Conservation (phyloP, 1,139 yeast genomes). For the Saccharomyces hybrid region DNA sequence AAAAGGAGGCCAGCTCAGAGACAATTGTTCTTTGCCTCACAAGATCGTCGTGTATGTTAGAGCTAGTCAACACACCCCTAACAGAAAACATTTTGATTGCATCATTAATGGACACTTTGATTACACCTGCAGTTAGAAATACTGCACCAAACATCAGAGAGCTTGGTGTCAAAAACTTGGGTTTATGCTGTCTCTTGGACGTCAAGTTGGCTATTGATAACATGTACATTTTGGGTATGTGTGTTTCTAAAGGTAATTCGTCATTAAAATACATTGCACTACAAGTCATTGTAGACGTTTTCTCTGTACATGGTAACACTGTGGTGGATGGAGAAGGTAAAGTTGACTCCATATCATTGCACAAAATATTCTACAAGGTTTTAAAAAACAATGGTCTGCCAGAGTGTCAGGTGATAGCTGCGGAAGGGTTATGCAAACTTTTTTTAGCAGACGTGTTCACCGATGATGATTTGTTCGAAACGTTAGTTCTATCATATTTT, state of each 20-base stretch:
- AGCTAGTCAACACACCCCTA: slow-evolving; percentile 56
- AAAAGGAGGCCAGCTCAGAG: slow-evolving; percentile 32
- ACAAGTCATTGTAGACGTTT: slow-evolving; percentile 66
- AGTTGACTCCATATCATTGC: slow-evolving; percentile 53
- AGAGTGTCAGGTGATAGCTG: slow-evolving; percentile 69
- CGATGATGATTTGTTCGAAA: slow-evolving; percentile 65
- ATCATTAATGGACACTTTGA: slow-evolving; percentile 67
- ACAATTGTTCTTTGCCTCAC: slow-evolving; percentile 58
- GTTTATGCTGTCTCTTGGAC: slow-evolving; percentile 71
- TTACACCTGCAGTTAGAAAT: slow-evolving; percentile 73
- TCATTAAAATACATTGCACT: slow-evolving; percentile 52
- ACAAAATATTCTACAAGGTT: slow-evolving; percentile 61
- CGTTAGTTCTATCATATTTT: slow-evolving; percentile 66
- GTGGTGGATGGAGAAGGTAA: slow-evolving; percentile 59
- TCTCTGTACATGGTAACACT: slow-evolving; percentile 66
- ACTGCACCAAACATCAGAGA: slow-evolving; percentile 54
- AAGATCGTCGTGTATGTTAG: slow-evolving; percentile 65
- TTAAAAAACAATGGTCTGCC: slow-evolving; percentile 52
- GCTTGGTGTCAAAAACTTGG: slow-evolving; percentile 68
- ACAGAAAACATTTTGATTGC: slow-evolving; percentile 59
- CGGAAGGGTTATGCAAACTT: slow-evolving; percentile 80
- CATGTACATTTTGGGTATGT: slow-evolving; percentile 54
- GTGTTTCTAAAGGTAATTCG: slow-evolving; percentile 53
- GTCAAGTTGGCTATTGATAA: slow-evolving; percentile 54
- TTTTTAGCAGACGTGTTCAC: slow-evolving; percentile 68